Percentiles rank a stretch among this genome's conserved stretches.
phyloP scores from a whole-genome alignment of 805 yeast species.

The Priceomyces haplophilus region DNA sequence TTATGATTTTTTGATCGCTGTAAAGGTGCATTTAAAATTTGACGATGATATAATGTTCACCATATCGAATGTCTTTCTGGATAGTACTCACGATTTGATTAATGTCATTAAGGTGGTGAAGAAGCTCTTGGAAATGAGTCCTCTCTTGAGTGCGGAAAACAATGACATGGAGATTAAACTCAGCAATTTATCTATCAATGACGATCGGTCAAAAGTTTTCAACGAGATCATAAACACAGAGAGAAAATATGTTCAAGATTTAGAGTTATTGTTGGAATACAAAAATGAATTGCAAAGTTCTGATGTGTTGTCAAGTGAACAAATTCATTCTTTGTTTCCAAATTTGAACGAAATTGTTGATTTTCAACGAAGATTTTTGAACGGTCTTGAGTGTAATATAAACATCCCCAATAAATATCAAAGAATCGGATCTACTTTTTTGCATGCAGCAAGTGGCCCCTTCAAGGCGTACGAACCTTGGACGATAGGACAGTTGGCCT shows the following conservation, averaged over 20 bases:
- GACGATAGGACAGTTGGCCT: constrained; percentile 87
- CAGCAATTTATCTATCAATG: constrained; percentile 37
- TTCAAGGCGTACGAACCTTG: constrained; percentile 91
- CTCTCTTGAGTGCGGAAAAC: constrained; percentile 4
- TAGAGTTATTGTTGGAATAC: constrained; percentile 70
- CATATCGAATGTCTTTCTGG: constrained; percentile 83
- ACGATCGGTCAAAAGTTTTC: constrained; percentile 72
- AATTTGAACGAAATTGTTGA: constrained; percentile 80
- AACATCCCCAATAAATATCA: constrained; percentile 70
- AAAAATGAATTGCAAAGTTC: constrained; percentile 63
- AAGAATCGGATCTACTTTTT: constrained; percentile 83
- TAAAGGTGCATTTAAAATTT: constrained; percentile 69
- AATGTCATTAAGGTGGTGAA: constrained; percentile 73
- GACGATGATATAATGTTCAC: constrained; percentile 84
- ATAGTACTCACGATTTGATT: constrained; percentile 71
- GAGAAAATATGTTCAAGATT: constrained; percentile 86
- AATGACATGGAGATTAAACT: constrained; percentile 10
- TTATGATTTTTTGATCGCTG: constrained; percentile 84
- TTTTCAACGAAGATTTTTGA: constrained; percentile 84
- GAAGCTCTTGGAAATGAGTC: constrained; percentile 41
- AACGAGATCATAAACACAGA: constrained; percentile 86
- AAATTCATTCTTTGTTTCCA: constrained; percentile 79
- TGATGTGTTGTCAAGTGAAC: constrained; percentile 73
- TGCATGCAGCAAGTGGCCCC: constrained; percentile 74
- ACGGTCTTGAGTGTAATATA: constrained; percentile 87